phyloP scores from a whole-genome alignment of 2,329 filamentous ascomycete species.

The Trichoderma polysporum region DNA sequence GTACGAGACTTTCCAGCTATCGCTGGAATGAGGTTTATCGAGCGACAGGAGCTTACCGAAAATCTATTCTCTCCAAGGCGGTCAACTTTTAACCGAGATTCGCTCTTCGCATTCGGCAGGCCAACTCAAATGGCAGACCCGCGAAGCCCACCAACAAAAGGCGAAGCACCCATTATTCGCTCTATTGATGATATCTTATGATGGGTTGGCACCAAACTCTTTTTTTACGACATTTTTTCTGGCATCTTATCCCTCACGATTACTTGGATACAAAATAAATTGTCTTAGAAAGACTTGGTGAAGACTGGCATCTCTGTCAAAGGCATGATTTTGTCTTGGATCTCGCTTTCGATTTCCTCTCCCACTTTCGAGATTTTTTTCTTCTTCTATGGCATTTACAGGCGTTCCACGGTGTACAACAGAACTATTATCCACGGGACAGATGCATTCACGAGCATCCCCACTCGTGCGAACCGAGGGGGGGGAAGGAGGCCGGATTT shows the following conservation, averaged over 20 bases:
- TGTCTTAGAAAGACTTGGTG: not conserved
- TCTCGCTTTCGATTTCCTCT: not conserved
- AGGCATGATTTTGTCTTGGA: not conserved
- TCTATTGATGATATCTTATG: slow-evolving; percentile 78
- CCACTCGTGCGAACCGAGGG: not conserved
- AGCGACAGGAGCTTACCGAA: slow-evolving; percentile 51
- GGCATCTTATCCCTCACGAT: not conserved
- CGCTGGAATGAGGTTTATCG: slow-evolving; percentile 51
- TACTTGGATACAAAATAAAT: not conserved
- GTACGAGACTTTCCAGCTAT: slow-evolving; percentile 50
- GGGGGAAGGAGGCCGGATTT: not conserved
- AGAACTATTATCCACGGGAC: not conserved
- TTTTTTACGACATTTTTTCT: not conserved
- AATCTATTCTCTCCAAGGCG: slow-evolving; percentile 55
- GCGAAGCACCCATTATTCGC: slow-evolving; percentile 71
- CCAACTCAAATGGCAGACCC: slow-evolving; percentile 61
- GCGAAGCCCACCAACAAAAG: slow-evolving; percentile 70
- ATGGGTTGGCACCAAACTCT: slow-evolving; percentile 24
- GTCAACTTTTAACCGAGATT: slow-evolving; percentile 54
- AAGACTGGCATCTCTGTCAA: not conserved
- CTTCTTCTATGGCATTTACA: slow-evolving; percentile 16
- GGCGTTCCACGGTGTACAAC: slow-evolving; percentile 19
- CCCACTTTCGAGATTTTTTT: not conserved
- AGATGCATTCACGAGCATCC: not conserved
- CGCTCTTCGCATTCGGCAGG: slow-evolving; percentile 52